Evolutionary conservation across 345 rosid species (phyloP).

Genomic region (Streptanthus diversifolius): DNA sequence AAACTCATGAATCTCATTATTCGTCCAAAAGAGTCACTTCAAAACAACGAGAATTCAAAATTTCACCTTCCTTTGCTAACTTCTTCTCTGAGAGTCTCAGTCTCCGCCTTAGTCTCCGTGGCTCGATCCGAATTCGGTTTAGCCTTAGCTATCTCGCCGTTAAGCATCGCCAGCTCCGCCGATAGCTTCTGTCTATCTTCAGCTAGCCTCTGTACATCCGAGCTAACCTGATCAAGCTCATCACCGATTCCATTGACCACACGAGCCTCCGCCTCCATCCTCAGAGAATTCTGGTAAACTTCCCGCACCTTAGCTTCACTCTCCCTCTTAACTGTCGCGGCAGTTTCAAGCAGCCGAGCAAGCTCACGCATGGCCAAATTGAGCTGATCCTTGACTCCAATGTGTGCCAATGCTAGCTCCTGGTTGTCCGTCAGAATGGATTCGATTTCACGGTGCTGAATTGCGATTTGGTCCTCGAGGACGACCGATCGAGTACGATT

Average conservation of each 20-base stretch:
- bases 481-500: constrained; percentile 26
- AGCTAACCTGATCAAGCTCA: constrained; percentile 57
- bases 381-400: constrained; percentile 70
- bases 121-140: constrained; percentile 46
- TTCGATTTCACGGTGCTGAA: constrained; percentile 71
- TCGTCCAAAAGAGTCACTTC: background rate
- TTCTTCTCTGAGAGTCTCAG: constrained; percentile 48
- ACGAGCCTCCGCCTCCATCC: constrained; percentile 63
- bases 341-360: constrained; percentile 41
- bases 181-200: constrained; percentile 43
- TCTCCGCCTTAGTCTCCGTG: constrained; percentile 43
- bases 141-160: constrained; percentile 46
- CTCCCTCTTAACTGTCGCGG: constrained; percentile 52
- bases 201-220: constrained; percentile 45
- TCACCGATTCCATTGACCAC: constrained; percentile 43
- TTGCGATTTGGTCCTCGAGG: constrained; percentile 69
- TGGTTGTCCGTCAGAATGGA: constrained; percentile 65
- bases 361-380: constrained; percentile 54
- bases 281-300: constrained; percentile 59
- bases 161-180: constrained; percentile 40
- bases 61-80: constrained; percentile 71
- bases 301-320: constrained; percentile 65
- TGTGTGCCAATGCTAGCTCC: constrained; percentile 54
- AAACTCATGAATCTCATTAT: background rate
- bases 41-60: background rate